phyloP scores from a whole-genome alignment of 2,329 filamentous ascomycete genomes.

The Fusarium goolgardi region DNA sequence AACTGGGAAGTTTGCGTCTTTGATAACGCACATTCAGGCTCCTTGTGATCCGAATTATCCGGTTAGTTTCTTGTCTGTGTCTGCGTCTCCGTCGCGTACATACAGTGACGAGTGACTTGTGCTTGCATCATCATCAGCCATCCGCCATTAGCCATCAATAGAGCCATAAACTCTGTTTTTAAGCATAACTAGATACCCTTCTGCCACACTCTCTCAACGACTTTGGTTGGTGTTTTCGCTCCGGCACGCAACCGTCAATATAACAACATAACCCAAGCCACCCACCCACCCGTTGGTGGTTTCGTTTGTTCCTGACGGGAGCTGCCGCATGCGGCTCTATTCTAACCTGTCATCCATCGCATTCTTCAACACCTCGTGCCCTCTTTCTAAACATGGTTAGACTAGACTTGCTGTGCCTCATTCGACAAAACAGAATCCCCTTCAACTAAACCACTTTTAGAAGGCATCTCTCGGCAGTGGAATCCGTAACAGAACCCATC shows the following conservation, averaged over 20 bases:
- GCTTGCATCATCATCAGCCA: background rate
- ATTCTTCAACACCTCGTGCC: background rate
- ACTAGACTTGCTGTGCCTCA: constrained; percentile 2
- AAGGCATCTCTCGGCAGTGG: background rate
- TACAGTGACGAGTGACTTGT: too few relatives aligned
- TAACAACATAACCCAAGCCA: too few relatives aligned
- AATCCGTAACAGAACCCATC: background rate
- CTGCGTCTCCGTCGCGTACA: too few relatives aligned
- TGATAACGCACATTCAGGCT: background rate
- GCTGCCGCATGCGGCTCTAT: constrained; percentile 5
- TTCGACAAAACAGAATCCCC: background rate
- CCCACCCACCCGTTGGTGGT: background rate
- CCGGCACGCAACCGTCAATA: background rate
- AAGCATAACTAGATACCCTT: background rate
- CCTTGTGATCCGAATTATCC: background rate
- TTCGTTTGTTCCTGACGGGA: constrained; percentile 2
- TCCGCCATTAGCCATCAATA: too few relatives aligned
- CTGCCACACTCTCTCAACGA: background rate
- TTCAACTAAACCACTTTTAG: background rate
- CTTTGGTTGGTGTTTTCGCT: background rate
- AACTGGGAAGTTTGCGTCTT: background rate
- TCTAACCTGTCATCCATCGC: background rate
- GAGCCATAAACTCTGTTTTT: constrained; percentile 2
- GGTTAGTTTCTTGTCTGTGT: background rate
- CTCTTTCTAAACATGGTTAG: constrained; percentile 1